phyloP scores from a whole-genome alignment of 2,329 filamentous ascomycete species.

The Cytospora leucostoma region DNA sequence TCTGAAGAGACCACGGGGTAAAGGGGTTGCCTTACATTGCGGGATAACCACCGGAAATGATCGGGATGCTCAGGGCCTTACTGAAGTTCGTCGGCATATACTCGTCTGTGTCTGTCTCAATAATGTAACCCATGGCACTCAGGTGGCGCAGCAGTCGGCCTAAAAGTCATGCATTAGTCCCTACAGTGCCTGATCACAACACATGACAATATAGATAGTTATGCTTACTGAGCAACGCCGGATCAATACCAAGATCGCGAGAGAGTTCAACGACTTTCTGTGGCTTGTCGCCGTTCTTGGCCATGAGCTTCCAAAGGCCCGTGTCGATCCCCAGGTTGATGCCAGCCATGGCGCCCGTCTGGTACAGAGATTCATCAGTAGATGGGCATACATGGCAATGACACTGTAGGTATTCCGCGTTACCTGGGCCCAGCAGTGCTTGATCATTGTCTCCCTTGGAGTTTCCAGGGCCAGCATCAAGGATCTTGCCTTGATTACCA shows the following conservation, averaged over 20 bases:
- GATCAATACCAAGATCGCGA: constrained; percentile 33
- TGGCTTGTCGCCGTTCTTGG: constrained; percentile 34
- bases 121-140: constrained; percentile 43
- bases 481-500: constrained; percentile 39
- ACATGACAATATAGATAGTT: background rate
- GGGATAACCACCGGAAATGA: constrained; percentile 40
- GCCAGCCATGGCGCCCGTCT: too few species aligned
- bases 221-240: constrained; percentile 33
- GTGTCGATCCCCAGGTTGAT: constrained; percentile 35
- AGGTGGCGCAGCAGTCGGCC: constrained; percentile 42
- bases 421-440: constrained; percentile 48
- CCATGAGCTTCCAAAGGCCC: constrained; percentile 41
- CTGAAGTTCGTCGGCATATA: constrained; percentile 43
- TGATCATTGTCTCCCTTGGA: constrained; percentile 50
- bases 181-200: background rate
- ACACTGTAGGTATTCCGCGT: background rate
- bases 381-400: too few species aligned
- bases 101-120: constrained; percentile 38
- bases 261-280: constrained; percentile 39
- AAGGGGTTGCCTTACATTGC: too few species aligned
- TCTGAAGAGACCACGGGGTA: too few species aligned
- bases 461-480: constrained; percentile 44
- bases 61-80: constrained; percentile 38
- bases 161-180: background rate
- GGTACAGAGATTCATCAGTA: too few species aligned